These are phyloP conservation scores for Xylaria sp. DNA, from an alignment of 2,329 filamentous ascomycete species.

Conservation along the genomic window DNA sequence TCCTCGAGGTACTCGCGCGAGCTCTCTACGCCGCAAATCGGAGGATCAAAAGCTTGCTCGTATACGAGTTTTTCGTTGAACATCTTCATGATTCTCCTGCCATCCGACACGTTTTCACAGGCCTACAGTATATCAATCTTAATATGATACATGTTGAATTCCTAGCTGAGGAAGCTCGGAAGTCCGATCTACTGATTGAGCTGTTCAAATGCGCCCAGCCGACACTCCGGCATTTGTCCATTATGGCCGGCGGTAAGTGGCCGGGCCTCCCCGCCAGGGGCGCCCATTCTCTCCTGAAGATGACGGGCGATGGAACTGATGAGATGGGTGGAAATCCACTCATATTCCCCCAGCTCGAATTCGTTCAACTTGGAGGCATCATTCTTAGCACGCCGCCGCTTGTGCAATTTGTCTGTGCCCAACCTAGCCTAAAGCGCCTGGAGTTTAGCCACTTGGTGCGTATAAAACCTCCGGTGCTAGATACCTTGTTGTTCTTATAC, in stretches of 20 bases:
- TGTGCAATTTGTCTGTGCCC: constrained; percentile 19
- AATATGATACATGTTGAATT: constrained; percentile 17
- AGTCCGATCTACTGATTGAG: constrained; percentile 9
- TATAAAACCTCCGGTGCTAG: too few species aligned
- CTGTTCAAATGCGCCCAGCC: constrained; percentile 19
- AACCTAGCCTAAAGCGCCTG: constrained; percentile 18
- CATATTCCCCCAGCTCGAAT: constrained; percentile 17
- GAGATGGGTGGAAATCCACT: constrained; percentile 13
- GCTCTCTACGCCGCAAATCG: constrained; percentile 12
- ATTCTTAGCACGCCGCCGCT: constrained; percentile 24
- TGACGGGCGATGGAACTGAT: constrained; percentile 13
- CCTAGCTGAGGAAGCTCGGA: constrained; percentile 9
- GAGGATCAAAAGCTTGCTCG: constrained; percentile 9
- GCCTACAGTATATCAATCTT: constrained; percentile 18
- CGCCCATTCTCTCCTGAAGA: constrained; percentile 25
- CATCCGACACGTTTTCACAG: constrained; percentile 24
- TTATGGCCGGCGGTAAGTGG: constrained; percentile 21
- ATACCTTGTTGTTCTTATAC: too few species aligned
- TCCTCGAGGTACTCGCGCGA: constrained; percentile 10
- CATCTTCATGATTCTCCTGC: constrained; percentile 16
- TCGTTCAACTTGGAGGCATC: constrained; percentile 3
- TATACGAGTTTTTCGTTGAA: constrained; percentile 13
- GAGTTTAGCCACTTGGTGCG: constrained; percentile 19
- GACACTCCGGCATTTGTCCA: constrained; percentile 17
- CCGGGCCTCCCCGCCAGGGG: constrained; percentile 5